Evolutionary conservation across 23 red algal genomes (phyloP), one percentile per base, ranked within the genome.

Genomic region (Gracilaria gracilis): DNA sequence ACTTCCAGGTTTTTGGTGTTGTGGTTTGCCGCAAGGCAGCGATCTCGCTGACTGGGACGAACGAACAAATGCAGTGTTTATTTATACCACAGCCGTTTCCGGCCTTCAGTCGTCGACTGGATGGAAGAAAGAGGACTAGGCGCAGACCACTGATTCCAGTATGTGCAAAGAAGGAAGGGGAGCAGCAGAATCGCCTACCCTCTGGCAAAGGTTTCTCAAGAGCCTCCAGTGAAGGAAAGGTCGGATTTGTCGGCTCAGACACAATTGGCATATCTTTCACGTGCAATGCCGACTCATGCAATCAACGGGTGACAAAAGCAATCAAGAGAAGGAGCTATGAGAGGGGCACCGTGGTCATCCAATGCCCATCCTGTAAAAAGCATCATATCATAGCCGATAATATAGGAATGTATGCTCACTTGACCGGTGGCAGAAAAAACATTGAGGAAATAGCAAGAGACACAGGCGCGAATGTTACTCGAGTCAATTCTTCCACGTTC

Each of bases 381-480:
- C 66, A 92, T 76, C 89, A 92, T 49, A 53, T 92, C 33, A 84
- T 92, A 67, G 89, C 89, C 14, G 89, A 92, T 32, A 92, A 92
- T 38, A 84, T 46, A 39, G 89, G 89, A 24, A 92, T 83, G 79
- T 92, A 83, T 67, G 49, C 89, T 44, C 67, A 73, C 21, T 58
- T 92, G 35, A 92, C 89, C 4, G 80, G 89, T 4, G 89, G 89
- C 2, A 72, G 51, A 28, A 92, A 64, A 46, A 92, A 92, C 50
- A 51, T 92, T 12, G 89, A 92, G 35, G 89, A 92, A 55, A 84
- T 92, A 47, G 89, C 89, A 9, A 92, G 70, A 65, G 61, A 57
- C 46, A 34, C 32, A 2, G 89, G 89, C 8, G 39, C 49, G 89
- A 55, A 61, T 36, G 48, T 92, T 14, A 92, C 77, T 42, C 38